A percentile compares a stretch with the other conserved stretches of the same genome.
These are phyloP conservation scores for Viridothelium virens DNA, from an alignment of 495 filamentous ascomycete genomes.

Conservation along the genomic window DNA sequence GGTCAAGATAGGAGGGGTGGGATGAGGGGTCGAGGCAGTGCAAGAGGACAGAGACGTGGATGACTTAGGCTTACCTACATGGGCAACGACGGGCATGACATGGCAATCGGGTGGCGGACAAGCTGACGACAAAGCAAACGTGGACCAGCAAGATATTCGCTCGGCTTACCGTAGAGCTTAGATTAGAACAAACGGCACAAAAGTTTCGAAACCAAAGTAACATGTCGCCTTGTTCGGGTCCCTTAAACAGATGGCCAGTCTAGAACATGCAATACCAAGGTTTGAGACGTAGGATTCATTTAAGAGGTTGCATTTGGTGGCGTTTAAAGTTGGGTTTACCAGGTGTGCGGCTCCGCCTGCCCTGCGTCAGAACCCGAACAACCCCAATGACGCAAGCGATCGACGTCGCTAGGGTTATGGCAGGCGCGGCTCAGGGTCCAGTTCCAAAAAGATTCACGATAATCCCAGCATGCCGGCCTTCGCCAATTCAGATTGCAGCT, in stretches of 20 bases:
- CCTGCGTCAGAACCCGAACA: not conserved
- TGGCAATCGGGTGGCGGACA: not conserved
- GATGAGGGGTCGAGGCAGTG: conserved; percentile 18
- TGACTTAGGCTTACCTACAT: not conserved
- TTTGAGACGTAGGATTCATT: no score
- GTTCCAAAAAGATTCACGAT: no score
- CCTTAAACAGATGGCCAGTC: not conserved
- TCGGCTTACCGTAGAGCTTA: no score
- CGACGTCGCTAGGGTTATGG: not conserved
- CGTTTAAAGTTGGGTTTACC: not conserved
- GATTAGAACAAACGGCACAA: no score
- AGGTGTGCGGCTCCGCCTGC: not conserved
- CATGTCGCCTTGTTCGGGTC: no score
- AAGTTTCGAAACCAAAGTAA: no score
- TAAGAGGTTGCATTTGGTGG: no score
- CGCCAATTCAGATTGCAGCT: not conserved
- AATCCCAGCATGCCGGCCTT: not conserved
- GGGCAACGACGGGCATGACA: no score
- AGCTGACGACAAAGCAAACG: conserved; percentile 3
- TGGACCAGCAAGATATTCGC: not conserved
- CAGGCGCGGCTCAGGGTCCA: not conserved
- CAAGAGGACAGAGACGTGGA: not conserved
- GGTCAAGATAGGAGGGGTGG: conserved; percentile 21
- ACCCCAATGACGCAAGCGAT: not conserved
- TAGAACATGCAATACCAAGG: not conserved